Conservation (phyloP, 345 rosid genomes). For the Corchorus capsularis region DNA sequence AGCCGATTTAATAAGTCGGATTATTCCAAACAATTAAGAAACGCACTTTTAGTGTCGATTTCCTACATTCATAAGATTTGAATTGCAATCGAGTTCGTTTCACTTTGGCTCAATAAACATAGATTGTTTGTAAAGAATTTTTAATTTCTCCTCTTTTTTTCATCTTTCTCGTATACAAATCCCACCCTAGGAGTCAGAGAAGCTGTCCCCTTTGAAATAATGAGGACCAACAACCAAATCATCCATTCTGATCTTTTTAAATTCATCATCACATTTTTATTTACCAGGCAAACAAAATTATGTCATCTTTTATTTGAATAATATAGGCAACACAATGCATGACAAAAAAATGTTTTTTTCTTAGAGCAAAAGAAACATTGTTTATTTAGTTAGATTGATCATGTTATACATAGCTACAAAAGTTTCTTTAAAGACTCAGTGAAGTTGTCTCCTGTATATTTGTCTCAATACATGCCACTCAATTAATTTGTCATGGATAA, state of each 20-base stretch:
- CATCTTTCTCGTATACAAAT: slow-evolving; percentile 19
- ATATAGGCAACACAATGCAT: not conserved
- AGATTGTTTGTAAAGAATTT: too few relatives aligned
- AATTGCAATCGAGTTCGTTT: too few relatives aligned
- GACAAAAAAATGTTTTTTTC: not conserved
- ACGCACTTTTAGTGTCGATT: too few relatives aligned
- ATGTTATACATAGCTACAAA: not conserved
- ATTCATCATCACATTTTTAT: not conserved
- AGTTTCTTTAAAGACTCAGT: not conserved
- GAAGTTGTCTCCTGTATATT: not conserved
- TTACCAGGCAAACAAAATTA: not conserved
- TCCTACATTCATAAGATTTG: too few relatives aligned
- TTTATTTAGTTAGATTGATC: not conserved
- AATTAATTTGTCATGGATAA: not conserved
- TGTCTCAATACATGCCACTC: slow-evolving; percentile 7
- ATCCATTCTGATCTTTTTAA: not conserved
- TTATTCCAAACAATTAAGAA: too few relatives aligned
- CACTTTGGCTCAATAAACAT: too few relatives aligned
- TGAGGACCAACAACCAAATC: slow-evolving; percentile 24
- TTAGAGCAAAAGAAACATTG: too few relatives aligned
- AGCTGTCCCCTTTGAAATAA: slow-evolving; percentile 25
- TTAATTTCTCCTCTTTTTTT: not conserved
- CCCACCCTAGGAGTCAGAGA: slow-evolving; percentile 26
- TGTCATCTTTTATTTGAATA: not conserved
- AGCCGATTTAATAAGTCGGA: too few relatives aligned